Evolutionary conservation across 1,139 yeast genomes (phyloP), one percentile per base, ranked within the genome.

Genomic region (Yamadazyma sp.): DNA sequence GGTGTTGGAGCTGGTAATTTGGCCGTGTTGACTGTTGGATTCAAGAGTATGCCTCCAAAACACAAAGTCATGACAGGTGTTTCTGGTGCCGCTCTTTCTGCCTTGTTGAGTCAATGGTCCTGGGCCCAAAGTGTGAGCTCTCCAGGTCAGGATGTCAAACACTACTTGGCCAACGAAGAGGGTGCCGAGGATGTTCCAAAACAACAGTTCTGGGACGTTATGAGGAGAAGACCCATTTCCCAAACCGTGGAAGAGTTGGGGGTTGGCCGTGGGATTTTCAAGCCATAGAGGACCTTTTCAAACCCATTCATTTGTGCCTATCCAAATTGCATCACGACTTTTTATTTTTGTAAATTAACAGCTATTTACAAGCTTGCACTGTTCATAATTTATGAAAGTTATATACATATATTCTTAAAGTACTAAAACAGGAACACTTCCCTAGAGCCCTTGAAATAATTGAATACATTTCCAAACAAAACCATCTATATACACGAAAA

Each of bases 121-220:
- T 68, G 72, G 69, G 69, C 77, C 5, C 75, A 72, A 53, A 64
- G 73, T 28, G 55, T 69, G 31, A 61, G 64, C 40, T 66, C 66
- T 43, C 72, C 73, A 25, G 73, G 72, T 34, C 55, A 56, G 47
- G 64, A 71, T 48, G 60, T 61, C 40, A 62, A 49, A 44, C 72
- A 59, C 47, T 66, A 53, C 28, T 55, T 56, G 37, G 73, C 69
- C 33, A 66, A 70, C 51, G 67, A 58, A 40, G 36, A 29, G 18
- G 37, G 22, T 20, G 22, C 8, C 8, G 22, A 11, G 3, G 66
- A 62, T n/a, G 53, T 53, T 32, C 60, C 59, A 43, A 76, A 77
- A 58, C 92, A 84, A 64, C 81, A 81, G 28, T 85, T 85, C 68
- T 87, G 91, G 89, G 94, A 86, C 50, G 82, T 83, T 34, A 80